Evolutionary conservation across 768 basidiomycete genomes (phyloP).

Genomic region (Lanmaoa rubissima): DNA sequence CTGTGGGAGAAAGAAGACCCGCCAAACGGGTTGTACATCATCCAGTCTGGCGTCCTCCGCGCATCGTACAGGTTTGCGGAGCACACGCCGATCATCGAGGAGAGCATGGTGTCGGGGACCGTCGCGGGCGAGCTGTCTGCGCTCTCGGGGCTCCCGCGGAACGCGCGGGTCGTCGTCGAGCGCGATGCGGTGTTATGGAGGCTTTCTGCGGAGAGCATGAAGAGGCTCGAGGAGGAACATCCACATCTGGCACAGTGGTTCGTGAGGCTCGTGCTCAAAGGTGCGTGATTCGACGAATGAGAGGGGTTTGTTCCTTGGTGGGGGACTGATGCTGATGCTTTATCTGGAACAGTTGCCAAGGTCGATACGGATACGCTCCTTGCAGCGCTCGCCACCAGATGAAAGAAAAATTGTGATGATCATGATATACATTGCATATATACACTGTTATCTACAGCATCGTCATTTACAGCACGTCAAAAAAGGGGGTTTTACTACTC

Average conservation of each 20-base stretch:
- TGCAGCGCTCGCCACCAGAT: constrained; percentile 50
- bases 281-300: constrained; percentile 37
- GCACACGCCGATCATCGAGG: constrained; percentile 65
- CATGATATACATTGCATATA: background rate
- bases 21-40: constrained; percentile 83
- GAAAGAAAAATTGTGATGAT: background rate
- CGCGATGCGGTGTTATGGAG: constrained; percentile 79
- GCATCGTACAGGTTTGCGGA: constrained; percentile 80
- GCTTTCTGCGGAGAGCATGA: constrained; percentile 58
- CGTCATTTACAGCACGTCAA: constrained; percentile 1
- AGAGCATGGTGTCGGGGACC: constrained; percentile 93
- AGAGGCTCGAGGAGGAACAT: constrained; percentile 61
- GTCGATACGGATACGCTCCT: constrained; percentile 61
- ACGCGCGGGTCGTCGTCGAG: constrained; percentile 85
- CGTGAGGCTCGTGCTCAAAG: constrained; percentile 68
- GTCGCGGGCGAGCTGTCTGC: constrained; percentile 90
- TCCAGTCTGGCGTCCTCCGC: constrained; percentile 82
- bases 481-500: background rate
- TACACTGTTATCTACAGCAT: constrained; percentile 3
- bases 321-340: no score
- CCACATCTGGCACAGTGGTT: constrained; percentile 66
- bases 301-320: background rate
- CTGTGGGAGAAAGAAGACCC: constrained; percentile 79
- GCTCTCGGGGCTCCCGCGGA: constrained; percentile 73
- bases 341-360: constrained; percentile 50